A percentile compares a stretch with the other conserved stretches of the same genome.
Conservation (phyloP, 2,329 filamentous ascomycete genomes). For the Penicillium sp. region DNA sequence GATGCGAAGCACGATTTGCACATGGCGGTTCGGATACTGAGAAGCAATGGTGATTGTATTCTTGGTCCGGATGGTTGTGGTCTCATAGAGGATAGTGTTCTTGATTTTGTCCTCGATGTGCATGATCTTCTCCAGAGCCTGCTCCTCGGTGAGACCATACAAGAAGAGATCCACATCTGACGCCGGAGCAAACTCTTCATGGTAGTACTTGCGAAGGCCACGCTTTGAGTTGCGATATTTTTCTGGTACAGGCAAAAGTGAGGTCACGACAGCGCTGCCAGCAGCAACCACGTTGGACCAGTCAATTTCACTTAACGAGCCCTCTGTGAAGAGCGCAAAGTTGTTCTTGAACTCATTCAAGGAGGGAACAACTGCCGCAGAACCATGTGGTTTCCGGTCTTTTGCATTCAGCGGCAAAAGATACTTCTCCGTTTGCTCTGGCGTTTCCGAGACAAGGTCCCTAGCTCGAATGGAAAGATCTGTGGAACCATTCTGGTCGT, state of each 20-base stretch:
- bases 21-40: conserved; percentile 72
- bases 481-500: conserved; percentile 17
- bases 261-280: conserved; percentile 72
- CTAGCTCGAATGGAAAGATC: conserved; percentile 28
- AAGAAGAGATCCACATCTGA: conserved; percentile 83
- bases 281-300: conserved; percentile 77
- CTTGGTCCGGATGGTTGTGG: conserved; percentile 74
- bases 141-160: conserved; percentile 66
- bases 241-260: conserved; percentile 61
- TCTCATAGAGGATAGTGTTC: conserved; percentile 71
- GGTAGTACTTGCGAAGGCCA: conserved; percentile 61
- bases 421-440: conserved; percentile 27
- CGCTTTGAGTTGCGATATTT: conserved; percentile 56
- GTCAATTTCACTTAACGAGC: conserved; percentile 63
- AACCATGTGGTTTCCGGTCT: conserved; percentile 54
- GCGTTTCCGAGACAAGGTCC: conserved; percentile 24
- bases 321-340: conserved; percentile 74
- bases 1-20: conserved; percentile 76
- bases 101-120: conserved; percentile 67
- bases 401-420: conserved; percentile 33
- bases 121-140: conserved; percentile 75
- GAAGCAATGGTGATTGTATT: conserved; percentile 78
- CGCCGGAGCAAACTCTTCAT: conserved; percentile 69
- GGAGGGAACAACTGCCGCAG: conserved; percentile 58
- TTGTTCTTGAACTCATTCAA: conserved; percentile 67